Base-by-base conservation (phyloP, 371 early-diverging fungal species). In the Mortierella sp. region DNA sequence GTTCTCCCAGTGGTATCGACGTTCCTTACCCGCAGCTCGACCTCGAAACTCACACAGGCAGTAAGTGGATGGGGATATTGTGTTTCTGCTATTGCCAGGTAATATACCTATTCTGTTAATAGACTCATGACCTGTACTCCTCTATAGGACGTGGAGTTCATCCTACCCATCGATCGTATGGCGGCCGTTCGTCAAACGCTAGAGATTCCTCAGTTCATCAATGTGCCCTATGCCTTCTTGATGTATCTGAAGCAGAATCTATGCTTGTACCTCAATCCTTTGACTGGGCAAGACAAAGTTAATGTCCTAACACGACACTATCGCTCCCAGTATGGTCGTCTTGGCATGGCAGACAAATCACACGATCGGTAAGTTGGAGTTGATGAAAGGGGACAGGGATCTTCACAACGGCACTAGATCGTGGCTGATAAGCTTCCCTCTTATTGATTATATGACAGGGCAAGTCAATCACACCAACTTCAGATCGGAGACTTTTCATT, bases 1-100 rank as follows among this genome's bases (percentile, higher is more conserved):
- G 92, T 90, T 0, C 83, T 92, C 26, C 73, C 80, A 31, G 88
- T 88, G 26, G 86, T 95, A 1, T 86, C 89, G 50, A 87, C 88
- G 26, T 91, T 88, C 53, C 80, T 95, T 21, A 80, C 88, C 3
- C 84, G 94, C 46, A 93, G 92, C 66, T 82, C 87, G n/a, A 83
- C 84, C 2, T 74, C 87, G 23, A 89, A 87, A 51, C 71, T 95
- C 3, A 88, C 90, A 0, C 82, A 81, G 4, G 88, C 89, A 10
- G 94, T 86, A 81, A 79, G 80, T 53, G 16, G 18, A 42, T 18
- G 18, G 12, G 38, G 38, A 12, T 16, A 42, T 16, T 42, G 4
- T 4, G 18, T 18, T 21, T n/a, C 8, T 54, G 42, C 48, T 27
- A 13, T 30, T 63, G 42, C n/a, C n/a, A n/a, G n/a, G n/a, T n/a